These are phyloP conservation scores for Cinnamomum chago DNA, from an alignment of 164 flowering plant genomes.

Conservation along the genomic window DNA sequence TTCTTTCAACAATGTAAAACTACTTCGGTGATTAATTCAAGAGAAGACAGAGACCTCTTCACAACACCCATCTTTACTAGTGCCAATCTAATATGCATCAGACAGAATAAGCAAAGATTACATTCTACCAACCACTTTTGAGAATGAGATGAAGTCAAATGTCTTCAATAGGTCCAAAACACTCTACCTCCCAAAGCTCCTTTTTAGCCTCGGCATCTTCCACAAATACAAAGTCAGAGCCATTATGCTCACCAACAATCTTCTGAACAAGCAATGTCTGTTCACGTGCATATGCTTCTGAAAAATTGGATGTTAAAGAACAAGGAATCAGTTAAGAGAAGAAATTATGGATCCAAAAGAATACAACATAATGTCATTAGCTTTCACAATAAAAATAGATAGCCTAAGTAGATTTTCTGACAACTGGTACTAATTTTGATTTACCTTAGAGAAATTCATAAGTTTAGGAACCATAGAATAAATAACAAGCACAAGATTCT, in stretches of 20 bases:
- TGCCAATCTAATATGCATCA: too few relatives aligned
- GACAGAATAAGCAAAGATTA: too few relatives aligned
- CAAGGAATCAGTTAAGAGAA: not conserved
- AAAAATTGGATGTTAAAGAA: slow-evolving; percentile 3
- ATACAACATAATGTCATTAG: not conserved
- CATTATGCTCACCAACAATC: slow-evolving; percentile 77
- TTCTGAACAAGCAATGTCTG: slow-evolving; percentile 85
- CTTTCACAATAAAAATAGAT: not conserved
- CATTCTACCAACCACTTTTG: too few relatives aligned
- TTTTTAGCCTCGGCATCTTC: slow-evolving; percentile 82
- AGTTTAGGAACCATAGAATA: too few relatives aligned
- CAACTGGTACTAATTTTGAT: not conserved
- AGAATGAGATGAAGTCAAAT: not conserved
- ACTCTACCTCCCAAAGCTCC: slow-evolving; percentile 93
- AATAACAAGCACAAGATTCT: too few relatives aligned
- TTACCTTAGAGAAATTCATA: too few relatives aligned
- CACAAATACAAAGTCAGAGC: slow-evolving; percentile 87
- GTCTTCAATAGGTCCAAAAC: not conserved
- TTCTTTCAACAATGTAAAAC: too few relatives aligned
- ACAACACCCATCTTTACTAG: too few relatives aligned
- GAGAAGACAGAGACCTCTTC: too few relatives aligned
- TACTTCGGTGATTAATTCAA: too few relatives aligned
- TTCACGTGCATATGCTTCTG: slow-evolving; percentile 94
- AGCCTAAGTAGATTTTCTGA: not conserved
- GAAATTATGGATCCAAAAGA: not conserved